phyloP scores from a whole-genome alignment of 345 rosid species.

The Durio zibethinus region DNA sequence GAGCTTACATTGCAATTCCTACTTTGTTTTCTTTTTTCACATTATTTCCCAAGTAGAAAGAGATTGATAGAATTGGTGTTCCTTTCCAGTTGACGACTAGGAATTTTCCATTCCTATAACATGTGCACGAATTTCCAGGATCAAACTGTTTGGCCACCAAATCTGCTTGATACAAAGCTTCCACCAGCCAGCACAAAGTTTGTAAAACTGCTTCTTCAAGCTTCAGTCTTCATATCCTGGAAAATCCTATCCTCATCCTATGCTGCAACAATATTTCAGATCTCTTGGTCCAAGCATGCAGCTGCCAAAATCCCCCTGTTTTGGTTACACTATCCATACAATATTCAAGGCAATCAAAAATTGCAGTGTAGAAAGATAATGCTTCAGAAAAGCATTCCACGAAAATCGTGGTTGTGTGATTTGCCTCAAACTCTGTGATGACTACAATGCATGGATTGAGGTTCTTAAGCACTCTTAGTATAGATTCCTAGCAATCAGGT shows the following conservation, averaged over 20 bases:
- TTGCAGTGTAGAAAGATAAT: background rate
- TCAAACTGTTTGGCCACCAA: background rate
- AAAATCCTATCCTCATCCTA: conserved; percentile 17
- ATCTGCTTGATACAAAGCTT: conserved; percentile 20
- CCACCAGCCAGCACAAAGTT: conserved; percentile 15
- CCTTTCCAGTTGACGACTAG: background rate
- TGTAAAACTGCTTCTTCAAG: conserved; percentile 7
- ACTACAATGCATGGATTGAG: conserved; percentile 6
- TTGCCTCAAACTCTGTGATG: background rate
- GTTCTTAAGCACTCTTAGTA: conserved; percentile 1
- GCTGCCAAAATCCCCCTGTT: conserved; percentile 2
- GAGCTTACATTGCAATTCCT: background rate
- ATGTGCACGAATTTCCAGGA: background rate
- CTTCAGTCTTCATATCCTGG: conserved; percentile 15
- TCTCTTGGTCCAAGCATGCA: conserved; percentile 6
- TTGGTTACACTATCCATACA: background rate
- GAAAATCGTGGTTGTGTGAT: background rate
- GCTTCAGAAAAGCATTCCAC: background rate
- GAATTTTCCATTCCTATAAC: background rate
- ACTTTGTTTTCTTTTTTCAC: background rate
- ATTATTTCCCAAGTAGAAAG: background rate
- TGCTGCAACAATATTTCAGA: conserved; percentile 6
- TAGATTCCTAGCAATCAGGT: conserved; percentile 4
- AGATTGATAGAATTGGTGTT: conserved; percentile 2
- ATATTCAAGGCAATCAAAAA: conserved; percentile 9